A percentile compares a stretch with the other conserved stretches of the same genome.
Evolutionary conservation across 2,329 filamentous ascomycete species (phyloP).

Genomic region (Aspergillus phoenicis): DNA sequence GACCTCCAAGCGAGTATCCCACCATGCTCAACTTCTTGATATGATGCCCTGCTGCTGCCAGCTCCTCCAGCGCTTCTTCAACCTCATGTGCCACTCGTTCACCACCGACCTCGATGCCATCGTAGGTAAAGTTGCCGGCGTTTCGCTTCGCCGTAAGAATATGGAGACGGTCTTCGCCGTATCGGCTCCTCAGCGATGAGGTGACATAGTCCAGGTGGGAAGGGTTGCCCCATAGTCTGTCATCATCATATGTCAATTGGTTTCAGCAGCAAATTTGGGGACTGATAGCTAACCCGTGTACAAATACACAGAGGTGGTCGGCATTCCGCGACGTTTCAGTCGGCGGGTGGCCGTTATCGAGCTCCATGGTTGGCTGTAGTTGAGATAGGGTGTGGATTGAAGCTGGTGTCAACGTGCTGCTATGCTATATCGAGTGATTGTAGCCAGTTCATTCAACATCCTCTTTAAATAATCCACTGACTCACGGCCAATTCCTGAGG

Average conservation of each 20-base stretch:
- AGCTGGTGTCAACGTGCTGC: not conserved
- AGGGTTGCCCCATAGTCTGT: conserved; percentile 63
- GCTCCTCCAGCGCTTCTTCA: conserved; percentile 58
- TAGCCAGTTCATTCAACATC: not conserved
- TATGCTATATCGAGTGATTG: not conserved
- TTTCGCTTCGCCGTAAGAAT: conserved; percentile 61
- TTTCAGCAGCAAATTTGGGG: not conserved
- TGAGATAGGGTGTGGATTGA: not conserved
- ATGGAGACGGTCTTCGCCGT: conserved; percentile 55
- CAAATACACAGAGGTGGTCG: conserved; percentile 63
- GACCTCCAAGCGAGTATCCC: conserved; percentile 86
- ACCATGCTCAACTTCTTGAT: conserved; percentile 83
- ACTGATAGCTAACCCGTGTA: conserved; percentile 57
- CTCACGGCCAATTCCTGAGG: not conserved
- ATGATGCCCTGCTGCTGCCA: conserved; percentile 64
- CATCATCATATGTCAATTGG: not conserved
- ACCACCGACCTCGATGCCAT: conserved; percentile 69
- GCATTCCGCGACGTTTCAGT: conserved; percentile 28
- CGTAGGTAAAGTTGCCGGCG: conserved; percentile 62
- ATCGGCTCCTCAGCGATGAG: conserved; percentile 53
- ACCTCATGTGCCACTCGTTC: conserved; percentile 67
- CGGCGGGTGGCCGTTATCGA: conserved; percentile 6
- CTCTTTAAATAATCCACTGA: not conserved
- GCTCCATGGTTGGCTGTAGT: conserved; percentile 10
- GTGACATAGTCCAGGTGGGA: conserved; percentile 59